Evolutionary conservation across 2,329 filamentous ascomycete species (phyloP), one percentile per base, ranked within the genome.

Genomic region (Xenoacremonium recifei): DNA sequence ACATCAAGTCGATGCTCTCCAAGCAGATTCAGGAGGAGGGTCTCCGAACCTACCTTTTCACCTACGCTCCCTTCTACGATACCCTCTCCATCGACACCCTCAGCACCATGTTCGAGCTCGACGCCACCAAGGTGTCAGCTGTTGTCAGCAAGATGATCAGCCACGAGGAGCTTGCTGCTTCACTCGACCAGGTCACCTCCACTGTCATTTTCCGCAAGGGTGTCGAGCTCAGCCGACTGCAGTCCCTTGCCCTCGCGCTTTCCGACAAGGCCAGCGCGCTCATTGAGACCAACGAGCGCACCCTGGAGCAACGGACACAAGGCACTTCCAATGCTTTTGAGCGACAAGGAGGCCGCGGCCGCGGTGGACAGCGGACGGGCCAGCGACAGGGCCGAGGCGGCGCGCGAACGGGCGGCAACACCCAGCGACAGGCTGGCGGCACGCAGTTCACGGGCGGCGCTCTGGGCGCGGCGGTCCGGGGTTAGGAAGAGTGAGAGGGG

Each of bases 141-240:
- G 84, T 99, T 42, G 84, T 99, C 61, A 95, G 89, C 79, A 95
- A 95, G 77, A 99, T 99, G 93, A 97, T 99, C 68, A 95, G 90
- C 60, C 93, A 99, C 75, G 93, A 99, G 71, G 93, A 99, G 70
- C 84, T 99, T 37, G 89, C 88, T 9, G 93, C 93, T 32, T 95
- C 93, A 27, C 82, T 99, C 20, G 95, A 99, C 75, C 93, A 99
- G 72, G 92, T 99, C 71, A 96, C 95, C 61, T 85, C 87, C 55
- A 95, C 89, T 38, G 89, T 99, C 70, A 93, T 97, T 73, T 99
- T 99, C 88, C 87, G 93, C 70, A 97, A 99, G 84, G 95, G 93
- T 45, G 93, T 99, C 50, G 95, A 99, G 77, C 82, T 99, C 52
- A 96, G 89, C 62, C 84, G 95, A 57, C 82, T 99, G 52, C 93